Base-by-base conservation (phyloP, 352 stramenopile genomes). In the Globisporangium perplexum region DNA sequence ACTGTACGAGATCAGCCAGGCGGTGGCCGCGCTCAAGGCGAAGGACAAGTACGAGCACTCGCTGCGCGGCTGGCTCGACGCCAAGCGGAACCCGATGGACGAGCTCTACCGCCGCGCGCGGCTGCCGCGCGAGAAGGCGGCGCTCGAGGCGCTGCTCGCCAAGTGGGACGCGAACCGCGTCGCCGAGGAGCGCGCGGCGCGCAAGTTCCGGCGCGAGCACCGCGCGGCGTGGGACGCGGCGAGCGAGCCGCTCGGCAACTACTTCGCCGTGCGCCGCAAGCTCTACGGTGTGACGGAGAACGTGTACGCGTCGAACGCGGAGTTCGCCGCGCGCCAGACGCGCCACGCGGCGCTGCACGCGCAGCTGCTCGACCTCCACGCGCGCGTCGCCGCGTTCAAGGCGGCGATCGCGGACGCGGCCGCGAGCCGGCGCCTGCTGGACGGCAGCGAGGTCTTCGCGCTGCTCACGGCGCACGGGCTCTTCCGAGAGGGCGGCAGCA, bases 261-360 rank as follows among this genome's bases (percentile, higher is more conserved):
- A 76, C 42, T 71, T 71, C 26, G 48, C 17, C 10, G 64, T 83
- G 35, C 63, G 67, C 1, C 60, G 65, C 26, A 79, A 83, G 44
- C 65, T 88, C 30, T 86, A 83, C 52, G 77, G 77, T 36, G 74
- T 88, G 38, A 83, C 74, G 7, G 77, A 88, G 58, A 86, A 76
- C 42, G 74, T 88, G 41, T 88, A 88, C 63, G 51, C 74, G 18
- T 77, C 72, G n/a, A 65, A 74, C 48, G 64, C 59, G n/a, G 74
- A 86, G 48, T 61, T 63, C 7, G 17, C 53, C 5, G 56, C 77
- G 52, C 70, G 72, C 5, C 55, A 75, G 47, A 62, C 68, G 47
- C 64, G 62, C n/a, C 65, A 76, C 0, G n/a, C 15, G 15, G 60
- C 56, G 30, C 61, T 86, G 11, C 44, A 61, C 39, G 17, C 36